These are phyloP conservation scores for Metarhizium robertsii DNA, from an alignment of 2,329 filamentous ascomycete species.

Conservation along the genomic window DNA sequence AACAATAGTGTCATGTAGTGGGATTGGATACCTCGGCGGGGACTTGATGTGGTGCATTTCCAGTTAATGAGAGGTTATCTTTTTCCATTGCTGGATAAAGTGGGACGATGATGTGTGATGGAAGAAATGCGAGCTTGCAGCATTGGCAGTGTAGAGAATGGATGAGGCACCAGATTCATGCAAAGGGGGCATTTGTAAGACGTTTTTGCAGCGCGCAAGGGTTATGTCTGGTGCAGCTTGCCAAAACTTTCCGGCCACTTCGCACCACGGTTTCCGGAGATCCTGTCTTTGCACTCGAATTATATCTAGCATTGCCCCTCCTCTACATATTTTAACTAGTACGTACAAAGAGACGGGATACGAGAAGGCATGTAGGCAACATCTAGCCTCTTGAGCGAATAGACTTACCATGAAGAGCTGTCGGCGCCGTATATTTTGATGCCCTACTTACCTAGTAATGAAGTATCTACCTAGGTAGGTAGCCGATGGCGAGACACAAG, in stretches of 20 bases:
- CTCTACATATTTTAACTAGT: too few species aligned
- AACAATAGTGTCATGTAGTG: not conserved
- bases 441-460: too few species aligned
- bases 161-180: not conserved
- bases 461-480: too few species aligned
- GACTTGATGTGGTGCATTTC: not conserved
- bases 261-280: too few species aligned
- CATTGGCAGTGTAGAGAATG: not conserved
- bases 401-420: too few species aligned
- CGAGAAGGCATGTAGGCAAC: too few species aligned
- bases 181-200: not conserved
- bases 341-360: too few species aligned
- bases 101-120: not conserved
- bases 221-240: not conserved
- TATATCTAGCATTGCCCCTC: too few species aligned
- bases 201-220: not conserved
- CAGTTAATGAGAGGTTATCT: not conserved
- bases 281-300: too few species aligned
- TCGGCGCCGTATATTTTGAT: too few species aligned
- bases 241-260: not conserved
- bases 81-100: not conserved
- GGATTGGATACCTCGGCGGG: not conserved
- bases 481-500: too few species aligned
- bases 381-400: too few species aligned
- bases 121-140: not conserved